Base-by-base conservation (phyloP, 805 yeast species). In the Candida schatavii region DNA sequence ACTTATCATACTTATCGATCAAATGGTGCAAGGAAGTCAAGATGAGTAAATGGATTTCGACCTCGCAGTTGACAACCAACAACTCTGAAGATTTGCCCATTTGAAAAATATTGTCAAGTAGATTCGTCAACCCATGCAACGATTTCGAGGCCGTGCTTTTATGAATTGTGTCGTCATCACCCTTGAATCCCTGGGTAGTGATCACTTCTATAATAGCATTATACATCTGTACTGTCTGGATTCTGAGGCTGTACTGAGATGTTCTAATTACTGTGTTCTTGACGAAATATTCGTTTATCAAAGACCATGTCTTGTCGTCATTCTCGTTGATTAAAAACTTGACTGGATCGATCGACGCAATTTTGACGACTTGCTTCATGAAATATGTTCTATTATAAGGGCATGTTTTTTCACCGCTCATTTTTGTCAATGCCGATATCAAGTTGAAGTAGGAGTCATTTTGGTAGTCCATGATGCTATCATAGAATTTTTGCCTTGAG, bases 1-100 rank as follows among this genome's bases (percentile, higher is more conserved):
- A 68, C 5, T 70, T 63, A 27, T 95, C 97, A 55, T 80, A 85
- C 50, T 84, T 81, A 52, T 89, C 95, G 25, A 91, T 70, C n/a
- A 90, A 68, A 23, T 74, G 79, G 54, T 81, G 84, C 39, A 91
- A 59, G 0, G 88, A 83, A 22, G 78, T 74, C 31, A 90, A 65
- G 0, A 78, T 62, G 22, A 74, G 74, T 14, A 85, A 71, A 45
- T 83, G 79, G 46, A 88, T 78, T 40, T 85, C 90, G 2, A 81
- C 74, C 49, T 84, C 88, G 25, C 81, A 75, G 47, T 78, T 78
- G 42, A 77, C 64, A 1, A 77, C 59, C 41, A 74, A 52, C 7
- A 70, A 50, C 46, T 77, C 81, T 17, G 55, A 52, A 1, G 80
- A 68, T 41, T 46, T 40, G 2, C 64, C 66, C 10, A 72, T 54